Percentiles rank a stretch among this genome's conserved stretches.
Evolutionary conservation across 208 protist genomes (phyloP).

Genomic region (Wallacemonas rigidus): DNA sequence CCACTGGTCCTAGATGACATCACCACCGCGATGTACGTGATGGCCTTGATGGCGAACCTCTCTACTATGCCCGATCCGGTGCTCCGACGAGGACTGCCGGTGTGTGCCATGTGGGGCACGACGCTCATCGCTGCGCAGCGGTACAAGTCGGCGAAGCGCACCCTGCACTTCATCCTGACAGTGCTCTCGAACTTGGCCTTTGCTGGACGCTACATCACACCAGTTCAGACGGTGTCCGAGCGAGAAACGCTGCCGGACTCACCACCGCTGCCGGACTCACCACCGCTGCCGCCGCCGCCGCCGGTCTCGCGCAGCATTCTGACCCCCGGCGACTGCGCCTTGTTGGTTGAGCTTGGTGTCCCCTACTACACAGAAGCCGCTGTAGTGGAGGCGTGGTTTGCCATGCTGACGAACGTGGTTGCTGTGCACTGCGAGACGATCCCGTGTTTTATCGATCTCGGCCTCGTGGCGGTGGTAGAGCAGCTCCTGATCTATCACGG

Average conservation of each 20-base stretch:
- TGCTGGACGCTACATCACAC: slow-evolving; percentile 2
- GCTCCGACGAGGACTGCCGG: slow-evolving; percentile 11
- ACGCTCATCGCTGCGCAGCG: slow-evolving; percentile 22
- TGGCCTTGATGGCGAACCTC: slow-evolving; percentile 35
- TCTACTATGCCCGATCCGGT: slow-evolving; percentile 16
- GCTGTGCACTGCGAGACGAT: slow-evolving; percentile 30
- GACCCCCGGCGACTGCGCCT: not conserved
- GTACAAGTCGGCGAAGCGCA: slow-evolving; percentile 24
- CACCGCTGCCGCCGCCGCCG: not conserved
- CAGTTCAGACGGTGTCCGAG: not conserved
- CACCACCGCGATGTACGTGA: slow-evolving; percentile 27
- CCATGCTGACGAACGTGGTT: slow-evolving; percentile 45
- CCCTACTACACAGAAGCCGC: slow-evolving; percentile 30
- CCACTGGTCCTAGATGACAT: slow-evolving; percentile 26
- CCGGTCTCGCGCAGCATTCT: not conserved
- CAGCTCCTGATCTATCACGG: slow-evolving; percentile 45
- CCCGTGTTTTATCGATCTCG: slow-evolving; percentile 30
- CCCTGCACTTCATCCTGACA: slow-evolving; percentile 33
- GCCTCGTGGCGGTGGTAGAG: slow-evolving; percentile 45
- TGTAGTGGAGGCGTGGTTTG: slow-evolving; percentile 47
- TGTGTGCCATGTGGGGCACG: slow-evolving; percentile 18
- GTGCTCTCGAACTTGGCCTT: slow-evolving; percentile 29
- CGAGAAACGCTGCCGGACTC: slow-evolving; percentile 11
- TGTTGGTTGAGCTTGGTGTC: slow-evolving; percentile 23
- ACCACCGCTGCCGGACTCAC: slow-evolving; percentile 5